These are phyloP conservation scores for Metschnikowia cubensis DNA, from an alignment of 805 yeast genomes.

Conservation along the genomic window DNA sequence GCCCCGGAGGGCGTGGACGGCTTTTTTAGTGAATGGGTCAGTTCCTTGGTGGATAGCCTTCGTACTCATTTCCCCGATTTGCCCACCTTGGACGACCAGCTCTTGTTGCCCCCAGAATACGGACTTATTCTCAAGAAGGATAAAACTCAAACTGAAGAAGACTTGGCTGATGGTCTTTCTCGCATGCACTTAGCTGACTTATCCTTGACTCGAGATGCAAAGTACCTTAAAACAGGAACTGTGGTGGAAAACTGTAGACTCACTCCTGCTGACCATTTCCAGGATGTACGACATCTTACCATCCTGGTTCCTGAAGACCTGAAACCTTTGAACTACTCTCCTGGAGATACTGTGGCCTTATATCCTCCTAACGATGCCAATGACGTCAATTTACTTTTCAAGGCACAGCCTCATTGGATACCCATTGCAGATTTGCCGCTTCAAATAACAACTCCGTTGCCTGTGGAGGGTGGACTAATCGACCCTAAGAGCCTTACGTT, in stretches of 20 bases:
- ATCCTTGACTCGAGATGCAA: constrained; percentile 8
- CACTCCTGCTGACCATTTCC: constrained; percentile 74
- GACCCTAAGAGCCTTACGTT: constrained; percentile 52
- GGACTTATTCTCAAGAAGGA: constrained; percentile 13
- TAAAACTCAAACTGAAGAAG: neutral
- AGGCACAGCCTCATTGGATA: constrained; percentile 67
- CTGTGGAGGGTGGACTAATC: constrained; percentile 59
- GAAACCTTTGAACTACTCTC: constrained; percentile 38
- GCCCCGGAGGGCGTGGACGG: constrained; percentile 76
- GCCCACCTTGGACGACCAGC: constrained; percentile 20
- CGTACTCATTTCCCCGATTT: constrained; percentile 21
- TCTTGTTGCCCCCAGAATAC: constrained; percentile 27
- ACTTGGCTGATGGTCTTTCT: neutral
- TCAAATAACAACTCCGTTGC: constrained; percentile 33
- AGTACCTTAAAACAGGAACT: constrained; percentile 36
- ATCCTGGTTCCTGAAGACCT: constrained; percentile 30
- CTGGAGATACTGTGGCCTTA: constrained; percentile 80
- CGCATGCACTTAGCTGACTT: neutral
- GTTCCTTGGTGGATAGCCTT: constrained; percentile 35
- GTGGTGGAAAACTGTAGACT: constrained; percentile 54
- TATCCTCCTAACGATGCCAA: constrained; percentile 68
- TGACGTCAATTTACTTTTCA: constrained; percentile 62
- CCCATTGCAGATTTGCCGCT: constrained; percentile 62
- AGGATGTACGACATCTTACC: constrained; percentile 72
- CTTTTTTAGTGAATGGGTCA: constrained; percentile 72